These are phyloP conservation scores for Bipolaris sorokiniana DNA, from an alignment of 2,329 filamentous ascomycete genomes.

Conservation along the genomic window DNA sequence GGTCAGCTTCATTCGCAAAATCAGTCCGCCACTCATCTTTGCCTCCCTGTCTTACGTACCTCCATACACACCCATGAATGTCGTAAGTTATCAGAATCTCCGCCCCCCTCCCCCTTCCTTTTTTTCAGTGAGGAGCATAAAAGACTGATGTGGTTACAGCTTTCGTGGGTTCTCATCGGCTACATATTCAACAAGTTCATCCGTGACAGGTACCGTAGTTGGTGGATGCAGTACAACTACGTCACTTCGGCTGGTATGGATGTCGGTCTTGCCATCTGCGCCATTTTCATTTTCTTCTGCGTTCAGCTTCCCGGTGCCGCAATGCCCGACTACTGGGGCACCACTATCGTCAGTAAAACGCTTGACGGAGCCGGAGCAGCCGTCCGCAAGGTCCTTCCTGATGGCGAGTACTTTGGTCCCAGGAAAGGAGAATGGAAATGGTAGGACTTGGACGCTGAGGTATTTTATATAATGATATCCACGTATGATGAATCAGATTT, in stretches of 20 bases:
- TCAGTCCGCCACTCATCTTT: neutral
- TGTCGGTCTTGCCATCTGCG: neutral
- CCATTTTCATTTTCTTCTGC: neutral
- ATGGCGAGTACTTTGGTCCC: neutral
- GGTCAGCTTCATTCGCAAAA: neutral
- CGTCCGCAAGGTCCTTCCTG: neutral
- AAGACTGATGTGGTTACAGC: neutral
- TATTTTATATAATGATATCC: neutral
- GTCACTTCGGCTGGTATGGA: neutral
- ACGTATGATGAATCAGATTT: neutral
- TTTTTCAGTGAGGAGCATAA: neutral
- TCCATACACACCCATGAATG: neutral
- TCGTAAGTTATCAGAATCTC: neutral
- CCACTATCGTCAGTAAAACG: neutral
- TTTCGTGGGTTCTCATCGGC: neutral
- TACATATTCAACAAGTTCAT: neutral
- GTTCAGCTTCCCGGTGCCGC: neutral
- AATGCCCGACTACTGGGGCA: neutral
- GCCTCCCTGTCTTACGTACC: neutral
- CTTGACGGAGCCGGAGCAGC: neutral
- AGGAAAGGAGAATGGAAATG: neutral
- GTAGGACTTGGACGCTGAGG: neutral
- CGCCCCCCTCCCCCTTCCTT: too few species aligned
- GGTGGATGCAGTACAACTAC: slow-evolving; percentile 1
- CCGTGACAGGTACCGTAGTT: neutral